Evolutionary conservation across 768 basidiomycete species (phyloP), one percentile per base, ranked within the genome.

Genomic region (Phaffia australis): DNA sequence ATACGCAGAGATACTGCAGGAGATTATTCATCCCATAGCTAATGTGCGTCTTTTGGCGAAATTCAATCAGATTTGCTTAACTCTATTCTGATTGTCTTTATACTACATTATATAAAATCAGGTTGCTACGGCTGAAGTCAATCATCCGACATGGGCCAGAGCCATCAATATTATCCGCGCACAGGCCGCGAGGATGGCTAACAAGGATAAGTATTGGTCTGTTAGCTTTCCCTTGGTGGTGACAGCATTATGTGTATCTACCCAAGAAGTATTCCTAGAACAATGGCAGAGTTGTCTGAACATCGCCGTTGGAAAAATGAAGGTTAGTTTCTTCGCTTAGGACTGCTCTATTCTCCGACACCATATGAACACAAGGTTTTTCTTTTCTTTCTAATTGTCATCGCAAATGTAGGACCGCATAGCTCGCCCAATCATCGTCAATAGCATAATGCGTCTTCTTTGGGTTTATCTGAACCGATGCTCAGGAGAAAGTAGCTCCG

Each of bases 381-480:
- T 46, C 54, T 19, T 19, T 64, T 48, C 16, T 27, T 18, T 55
- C 19, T 25, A 21, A 42, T 56, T 23, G 23, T 16, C 14, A 15
- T 54, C 57, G 54, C 54, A n/a, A 65, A 94, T 90, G 92, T 95
- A 71, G 87, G 86, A 70, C 79, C 84, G 0, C 80, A 81, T 64
- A 83, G 90, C 16, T 78, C 82, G 65, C 19, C 60, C 65, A 0
- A 80, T 83, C 1, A 81, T 89, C 25, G 79, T 93, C 78, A 93
- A 92, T 70, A 88, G 88, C 16, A 82, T 88, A 64, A 74, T 90
- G 69, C 84, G 93, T 11, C 76, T 95, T 51, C 77, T 92, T 46
- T 97, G 92, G 93, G 89, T 91, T 1, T 97, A 95, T 75, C 80
- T 95, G n/a, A 93, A 89, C 73, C 86, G 93, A 19, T 93, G 90